Percentiles rank a stretch among this genome's conserved stretches.
Conservation (phyloP, 2,329 filamentous ascomycete genomes). For the Fusarium torulosum region DNA sequence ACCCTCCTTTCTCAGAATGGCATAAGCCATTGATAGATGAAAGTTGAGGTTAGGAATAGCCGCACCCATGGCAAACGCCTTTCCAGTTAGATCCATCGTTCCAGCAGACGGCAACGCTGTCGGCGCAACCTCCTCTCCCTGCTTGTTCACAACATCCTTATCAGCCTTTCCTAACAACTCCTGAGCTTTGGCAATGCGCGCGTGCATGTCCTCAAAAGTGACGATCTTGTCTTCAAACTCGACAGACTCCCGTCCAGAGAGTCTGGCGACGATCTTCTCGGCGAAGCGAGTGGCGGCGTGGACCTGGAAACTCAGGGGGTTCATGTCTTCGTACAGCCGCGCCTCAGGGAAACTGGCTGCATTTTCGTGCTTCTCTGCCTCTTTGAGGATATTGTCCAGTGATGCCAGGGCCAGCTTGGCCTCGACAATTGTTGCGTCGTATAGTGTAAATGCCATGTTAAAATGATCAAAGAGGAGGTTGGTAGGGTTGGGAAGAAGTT, state of each 20-base stretch:
- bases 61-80: constrained; percentile 60
- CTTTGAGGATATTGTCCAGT: constrained; percentile 48
- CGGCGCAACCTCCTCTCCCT: constrained; percentile 44
- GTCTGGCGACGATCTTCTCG: constrained; percentile 47
- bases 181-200: constrained; percentile 47
- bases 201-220: constrained; percentile 50
- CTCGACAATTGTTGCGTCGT: constrained; percentile 51
- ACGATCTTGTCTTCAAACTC: constrained; percentile 46
- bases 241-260: constrained; percentile 46
- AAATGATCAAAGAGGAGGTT: not conserved
- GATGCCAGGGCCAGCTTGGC: constrained; percentile 45
- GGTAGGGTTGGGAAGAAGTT: not conserved
- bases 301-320: constrained; percentile 53
- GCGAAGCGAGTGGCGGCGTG: constrained; percentile 47
- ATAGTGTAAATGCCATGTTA: constrained; percentile 49
- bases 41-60: constrained; percentile 71
- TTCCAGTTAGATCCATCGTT: constrained; percentile 41
- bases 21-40: constrained; percentile 69
- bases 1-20: constrained; percentile 68
- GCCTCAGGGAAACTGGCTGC: constrained; percentile 48
- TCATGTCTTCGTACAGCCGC: constrained; percentile 55
- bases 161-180: constrained; percentile 49
- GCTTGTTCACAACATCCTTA: constrained; percentile 48
- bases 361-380: constrained; percentile 50
- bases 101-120: constrained; percentile 40